Base-by-base conservation (phyloP, 441 rosid genomes). In the Brassica hybrid region DNA sequence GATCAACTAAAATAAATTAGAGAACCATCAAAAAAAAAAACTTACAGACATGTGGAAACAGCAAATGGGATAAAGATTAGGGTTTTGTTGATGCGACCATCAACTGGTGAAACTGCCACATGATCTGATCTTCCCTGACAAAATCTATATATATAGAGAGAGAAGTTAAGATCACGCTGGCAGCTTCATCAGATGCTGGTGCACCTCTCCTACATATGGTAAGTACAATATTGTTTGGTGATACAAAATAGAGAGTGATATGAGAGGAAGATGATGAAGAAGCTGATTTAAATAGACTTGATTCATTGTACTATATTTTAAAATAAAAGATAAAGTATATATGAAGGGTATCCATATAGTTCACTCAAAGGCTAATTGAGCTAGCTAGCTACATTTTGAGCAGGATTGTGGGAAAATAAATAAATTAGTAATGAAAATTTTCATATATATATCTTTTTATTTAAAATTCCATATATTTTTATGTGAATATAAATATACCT, bases 161-260 rank as follows among this genome's bases (percentile, higher is more conserved):
- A 77, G 76, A 72, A 76, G 60, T 69, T 76, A 52, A 96, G 99
- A 96, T 96, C 99, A 96, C 91, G 99, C 99, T 96, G 99, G 99
- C 99, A 96, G 99, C 99, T 96, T 96, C 95, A 96, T 82, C 98
- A 81, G 97, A 84, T 87, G 86, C 65, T 76, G 88, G 84, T 78
- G 87, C 94, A 84, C 89, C 89, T 75, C 79, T 16, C 58, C 23
- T 50, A 50, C 56, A 50, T 50, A 14, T 50, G 56, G 56, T 50
- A n/a, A 50, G 18, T 14, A 50, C 56, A 50, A 50, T 17, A 54
- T 27, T 73, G n/a, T 8, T 27, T 50, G 69, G 76, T 50, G 11
- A 14, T 54, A 68, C 56, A 69, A 69, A 76, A 16, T 34, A 45
- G 34, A 56, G 66, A 66, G 41, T 25, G 41, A 72, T 50, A 18